phyloP scores from a whole-genome alignment of 1,284 basidiomycete species.

The Porodaedalea pini region DNA sequence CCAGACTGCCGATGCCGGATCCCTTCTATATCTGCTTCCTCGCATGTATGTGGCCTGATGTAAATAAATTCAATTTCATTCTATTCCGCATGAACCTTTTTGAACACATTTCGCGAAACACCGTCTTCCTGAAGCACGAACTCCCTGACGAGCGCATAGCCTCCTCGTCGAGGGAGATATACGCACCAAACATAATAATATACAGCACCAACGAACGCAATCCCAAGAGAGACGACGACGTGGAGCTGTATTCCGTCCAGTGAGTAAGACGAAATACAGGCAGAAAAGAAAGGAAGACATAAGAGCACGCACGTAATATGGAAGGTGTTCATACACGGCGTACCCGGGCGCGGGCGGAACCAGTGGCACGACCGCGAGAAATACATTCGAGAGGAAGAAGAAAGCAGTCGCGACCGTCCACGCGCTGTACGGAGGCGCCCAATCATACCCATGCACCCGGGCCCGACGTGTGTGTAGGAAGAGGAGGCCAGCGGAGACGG shows the following conservation, averaged over 20 bases:
- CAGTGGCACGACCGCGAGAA: slow-evolving; percentile 56
- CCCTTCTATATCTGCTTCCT: too few relatives aligned
- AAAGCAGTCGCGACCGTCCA: slow-evolving; percentile 43
- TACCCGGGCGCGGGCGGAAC: slow-evolving; percentile 52
- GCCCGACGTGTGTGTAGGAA: slow-evolving; percentile 46
- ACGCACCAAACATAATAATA: slow-evolving; percentile 60
- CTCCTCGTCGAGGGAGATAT: slow-evolving; percentile 49
- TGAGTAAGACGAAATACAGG: background rate
- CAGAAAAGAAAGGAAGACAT: background rate
- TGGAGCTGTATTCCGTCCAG: slow-evolving; percentile 41
- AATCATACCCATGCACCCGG: slow-evolving; percentile 36
- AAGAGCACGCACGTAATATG: slow-evolving; percentile 55
- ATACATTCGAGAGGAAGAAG: slow-evolving; percentile 63
- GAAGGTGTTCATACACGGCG: slow-evolving; percentile 52
- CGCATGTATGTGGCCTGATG: too few relatives aligned
- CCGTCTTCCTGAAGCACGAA: slow-evolving; percentile 53
- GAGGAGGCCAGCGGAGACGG: slow-evolving; percentile 58
- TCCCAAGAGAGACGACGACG: slow-evolving; percentile 43
- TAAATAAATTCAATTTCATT: too few relatives aligned
- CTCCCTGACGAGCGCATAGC: slow-evolving; percentile 49
- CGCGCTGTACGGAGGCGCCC: slow-evolving; percentile 62
- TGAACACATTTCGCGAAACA: slow-evolving; percentile 42
- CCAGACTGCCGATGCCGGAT: too few relatives aligned
- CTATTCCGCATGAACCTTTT: too few relatives aligned
- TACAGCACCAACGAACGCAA: slow-evolving; percentile 48